Base-by-base conservation (phyloP, 164 flowering plant species). In the Annona cherimola region DNA sequence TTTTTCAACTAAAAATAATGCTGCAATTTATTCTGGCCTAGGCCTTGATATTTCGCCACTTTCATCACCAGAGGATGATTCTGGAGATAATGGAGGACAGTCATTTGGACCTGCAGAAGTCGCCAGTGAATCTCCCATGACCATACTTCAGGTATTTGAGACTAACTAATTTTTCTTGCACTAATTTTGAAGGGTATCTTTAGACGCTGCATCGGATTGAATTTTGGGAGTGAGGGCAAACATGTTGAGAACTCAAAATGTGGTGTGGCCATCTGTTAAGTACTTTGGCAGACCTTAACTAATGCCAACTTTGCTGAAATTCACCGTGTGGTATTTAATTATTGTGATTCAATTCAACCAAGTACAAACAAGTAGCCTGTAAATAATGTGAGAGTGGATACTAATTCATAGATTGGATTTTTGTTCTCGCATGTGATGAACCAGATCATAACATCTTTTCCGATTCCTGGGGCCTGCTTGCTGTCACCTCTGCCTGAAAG, bases 1-100 rank as follows among this genome's bases (percentile, higher is more conserved):
- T 78, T 74, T 82, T 80, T 74, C 81, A 26, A 76, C 86, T 46
- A 73, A 72, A 72, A 88, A 81, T 65, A 90, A 87, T 80, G 93
- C 94, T 70, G 99, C 80, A 72, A 85, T 95, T 68, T 91, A 93
- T 71, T 88, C 85, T 78, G 94, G 92, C 68, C 88, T 94, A 69
- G 97, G 98, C 66, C 97, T 93, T 75, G 86, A 81, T 63, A 61
- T 69, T 61, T 88, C 96, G 69, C 96, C 93, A 69, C 81, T 87
- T 71, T 85, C 94, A 40, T 86, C 98, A 42, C 66, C 71, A 71
- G 82, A 79, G 54, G 84, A 84, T 74, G 89, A 86, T 78, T 84
- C 85, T 42, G 80, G 68, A 45, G 85, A 73, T 69, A 83, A 81
- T 81, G 83, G 71, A 71, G 89, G 79, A 46, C 64, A 71, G 65